phyloP scores from a whole-genome alignment of 768 basidiomycete genomes.

The Hypholoma sublateritium region DNA sequence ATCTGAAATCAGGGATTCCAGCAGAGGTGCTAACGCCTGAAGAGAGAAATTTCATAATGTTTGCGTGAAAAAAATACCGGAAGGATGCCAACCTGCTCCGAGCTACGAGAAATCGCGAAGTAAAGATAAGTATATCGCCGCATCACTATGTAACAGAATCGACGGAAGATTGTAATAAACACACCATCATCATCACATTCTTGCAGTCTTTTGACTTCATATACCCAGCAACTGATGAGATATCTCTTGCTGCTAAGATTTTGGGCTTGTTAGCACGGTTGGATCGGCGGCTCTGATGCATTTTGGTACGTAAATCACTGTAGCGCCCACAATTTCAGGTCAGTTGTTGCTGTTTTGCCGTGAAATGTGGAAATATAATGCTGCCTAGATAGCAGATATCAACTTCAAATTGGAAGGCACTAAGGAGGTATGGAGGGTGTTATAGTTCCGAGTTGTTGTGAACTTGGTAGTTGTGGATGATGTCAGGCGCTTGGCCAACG shows the following conservation, averaged over 20 bases:
- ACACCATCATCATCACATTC: constrained; percentile 74
- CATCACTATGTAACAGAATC: constrained; percentile 1
- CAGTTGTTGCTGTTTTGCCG: too few relatives aligned
- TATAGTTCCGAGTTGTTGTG: too few relatives aligned
- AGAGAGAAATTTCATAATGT: background rate
- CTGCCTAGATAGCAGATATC: too few relatives aligned
- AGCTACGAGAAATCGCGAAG: constrained; percentile 36
- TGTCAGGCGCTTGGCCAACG: too few relatives aligned
- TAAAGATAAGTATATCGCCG: too few relatives aligned
- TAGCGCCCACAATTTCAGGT: background rate
- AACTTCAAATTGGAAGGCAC: too few relatives aligned
- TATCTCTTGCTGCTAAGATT: constrained; percentile 27
- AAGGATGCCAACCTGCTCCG: constrained; percentile 56
- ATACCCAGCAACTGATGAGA: constrained; percentile 54
- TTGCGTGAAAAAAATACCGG: background rate
- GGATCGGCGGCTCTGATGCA: background rate
- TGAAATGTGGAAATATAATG: too few relatives aligned
- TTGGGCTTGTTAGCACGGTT: constrained; percentile 18
- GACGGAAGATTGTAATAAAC: background rate
- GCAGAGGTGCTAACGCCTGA: constrained; percentile 76
- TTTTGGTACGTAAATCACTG: background rate
- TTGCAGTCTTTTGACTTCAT: constrained; percentile 68
- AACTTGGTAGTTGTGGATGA: too few relatives aligned
- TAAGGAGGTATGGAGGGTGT: too few relatives aligned
- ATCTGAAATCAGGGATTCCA: constrained; percentile 89